Conservation (phyloP, 2,329 filamentous ascomycete genomes). For the Fusarium nanum region DNA sequence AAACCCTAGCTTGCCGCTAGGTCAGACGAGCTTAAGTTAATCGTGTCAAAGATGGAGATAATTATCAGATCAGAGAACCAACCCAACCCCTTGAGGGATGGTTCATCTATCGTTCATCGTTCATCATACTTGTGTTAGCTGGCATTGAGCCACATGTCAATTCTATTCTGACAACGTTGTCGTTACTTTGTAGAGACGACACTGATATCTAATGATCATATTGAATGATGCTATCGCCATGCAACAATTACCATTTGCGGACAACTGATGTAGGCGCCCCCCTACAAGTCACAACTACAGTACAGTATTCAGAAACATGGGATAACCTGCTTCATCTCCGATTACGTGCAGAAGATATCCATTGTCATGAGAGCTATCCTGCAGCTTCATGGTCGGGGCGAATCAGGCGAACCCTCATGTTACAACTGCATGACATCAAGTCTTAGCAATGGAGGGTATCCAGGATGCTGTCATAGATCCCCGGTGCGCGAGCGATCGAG, state of each 20-base stretch:
- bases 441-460: constrained; percentile 12
- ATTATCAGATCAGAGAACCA: constrained; percentile 15
- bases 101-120: constrained; percentile 14
- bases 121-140: constrained; percentile 7
- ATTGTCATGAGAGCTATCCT: not conserved
- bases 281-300: not conserved
- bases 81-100: constrained; percentile 39
- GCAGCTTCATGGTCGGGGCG: not conserved
- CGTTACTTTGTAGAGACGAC: not conserved
- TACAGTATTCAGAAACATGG: not conserved
- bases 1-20: constrained; percentile 41
- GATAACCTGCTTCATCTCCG: not conserved
- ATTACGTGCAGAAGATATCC: not conserved
- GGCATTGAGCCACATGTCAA: constrained; percentile 12
- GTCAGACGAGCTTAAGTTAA: constrained; percentile 41
- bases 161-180: not conserved
- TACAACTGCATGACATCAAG: constrained; percentile 17
- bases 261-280: not conserved
- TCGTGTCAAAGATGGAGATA: constrained; percentile 35
- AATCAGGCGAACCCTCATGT: not conserved
- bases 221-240: constrained; percentile 2
- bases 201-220: not conserved
- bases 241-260: not conserved
- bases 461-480: constrained; percentile 4
- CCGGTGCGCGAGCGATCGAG: constrained; percentile 5